A percentile compares a stretch with the other conserved stretches of the same genome.
Evolutionary conservation across 768 basidiomycete species (phyloP).

Genomic region (Lactarius deliciosus): DNA sequence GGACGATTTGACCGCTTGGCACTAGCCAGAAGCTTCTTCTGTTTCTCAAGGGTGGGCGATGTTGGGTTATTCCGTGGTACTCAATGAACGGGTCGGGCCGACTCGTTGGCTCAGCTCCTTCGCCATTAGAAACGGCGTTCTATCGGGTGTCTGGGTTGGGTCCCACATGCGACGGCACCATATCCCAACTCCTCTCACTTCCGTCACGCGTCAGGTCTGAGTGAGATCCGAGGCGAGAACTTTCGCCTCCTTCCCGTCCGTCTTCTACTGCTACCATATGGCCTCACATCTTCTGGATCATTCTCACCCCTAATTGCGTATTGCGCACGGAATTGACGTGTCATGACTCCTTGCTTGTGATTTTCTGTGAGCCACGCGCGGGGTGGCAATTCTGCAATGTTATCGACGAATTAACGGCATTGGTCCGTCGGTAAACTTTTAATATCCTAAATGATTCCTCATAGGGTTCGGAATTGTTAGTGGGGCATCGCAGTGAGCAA

Average conservation of each 20-base stretch:
- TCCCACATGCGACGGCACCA: not conserved
- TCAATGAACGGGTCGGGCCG: slow-evolving; percentile 3
- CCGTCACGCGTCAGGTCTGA: not conserved
- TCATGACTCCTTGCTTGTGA: not conserved
- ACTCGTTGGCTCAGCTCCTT: not conserved
- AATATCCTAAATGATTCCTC: not conserved
- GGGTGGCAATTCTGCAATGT: not conserved
- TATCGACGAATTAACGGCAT: not conserved
- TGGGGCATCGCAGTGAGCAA: not conserved
- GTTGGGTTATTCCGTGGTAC: not conserved
- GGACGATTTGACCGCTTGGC: not conserved
- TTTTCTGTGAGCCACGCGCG: not conserved
- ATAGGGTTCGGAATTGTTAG: not conserved
- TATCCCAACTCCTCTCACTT: not conserved
- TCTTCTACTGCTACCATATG: slow-evolving; percentile 1
- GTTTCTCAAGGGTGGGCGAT: not conserved
- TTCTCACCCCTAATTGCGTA: not conserved
- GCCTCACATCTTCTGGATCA: not conserved
- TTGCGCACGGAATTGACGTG: not conserved
- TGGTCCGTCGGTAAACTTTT: not conserved
- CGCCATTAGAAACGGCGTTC: not conserved
- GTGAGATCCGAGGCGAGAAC: not conserved
- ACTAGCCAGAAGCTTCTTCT: not conserved
- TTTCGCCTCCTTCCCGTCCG: not conserved
- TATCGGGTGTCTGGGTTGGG: not conserved